Percentiles rank a stretch among this genome's conserved stretches.
Conservation (phyloP, 1,284 basidiomycete species). For the Crucibulum parvulum region DNA sequence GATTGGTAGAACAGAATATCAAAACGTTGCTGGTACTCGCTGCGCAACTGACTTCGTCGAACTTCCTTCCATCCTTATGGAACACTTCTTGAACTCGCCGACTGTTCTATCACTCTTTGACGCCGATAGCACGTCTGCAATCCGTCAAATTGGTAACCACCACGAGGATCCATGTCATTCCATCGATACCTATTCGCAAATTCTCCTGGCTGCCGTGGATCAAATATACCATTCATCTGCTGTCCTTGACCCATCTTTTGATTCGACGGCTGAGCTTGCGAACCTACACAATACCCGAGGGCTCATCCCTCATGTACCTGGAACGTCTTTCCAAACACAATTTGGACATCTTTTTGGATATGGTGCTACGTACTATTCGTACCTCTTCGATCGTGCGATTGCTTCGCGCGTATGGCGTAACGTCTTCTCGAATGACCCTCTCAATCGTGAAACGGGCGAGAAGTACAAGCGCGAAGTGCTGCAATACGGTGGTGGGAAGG, state of each 20-base stretch:
- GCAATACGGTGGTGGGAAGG: conserved; percentile 86
- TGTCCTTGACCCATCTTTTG: conserved; percentile 63
- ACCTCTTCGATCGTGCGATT: conserved; percentile 95
- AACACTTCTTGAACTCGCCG: conserved; percentile 91
- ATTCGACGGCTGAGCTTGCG: conserved; percentile 75
- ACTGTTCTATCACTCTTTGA: conserved; percentile 84
- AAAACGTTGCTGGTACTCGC: conserved; percentile 98
- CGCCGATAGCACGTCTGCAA: conserved; percentile 47
- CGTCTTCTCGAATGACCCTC: conserved; percentile 73
- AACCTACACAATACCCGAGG: conserved; percentile 74
- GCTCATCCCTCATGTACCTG: conserved; percentile 80
- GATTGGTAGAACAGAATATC: conserved; percentile 97
- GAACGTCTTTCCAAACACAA: conserved; percentile 93
- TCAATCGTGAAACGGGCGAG: conserved; percentile 76
- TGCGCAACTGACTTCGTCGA: conserved; percentile 99
- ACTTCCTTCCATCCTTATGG: conserved; percentile 98
- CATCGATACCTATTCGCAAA: conserved; percentile 91
- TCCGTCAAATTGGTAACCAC: conserved; percentile 58
- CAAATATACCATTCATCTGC: conserved; percentile 87
- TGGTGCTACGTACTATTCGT: conserved; percentile 97
- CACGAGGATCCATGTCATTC: conserved; percentile 76
- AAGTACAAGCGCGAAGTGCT: conserved; percentile 82
- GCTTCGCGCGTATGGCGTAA: conserved; percentile 89
- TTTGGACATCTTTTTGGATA: conserved; percentile 98
- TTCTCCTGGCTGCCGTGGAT: conserved; percentile 89